phyloP scores from a whole-genome alignment of 768 basidiomycete genomes.

The Nidula microcarpa region DNA sequence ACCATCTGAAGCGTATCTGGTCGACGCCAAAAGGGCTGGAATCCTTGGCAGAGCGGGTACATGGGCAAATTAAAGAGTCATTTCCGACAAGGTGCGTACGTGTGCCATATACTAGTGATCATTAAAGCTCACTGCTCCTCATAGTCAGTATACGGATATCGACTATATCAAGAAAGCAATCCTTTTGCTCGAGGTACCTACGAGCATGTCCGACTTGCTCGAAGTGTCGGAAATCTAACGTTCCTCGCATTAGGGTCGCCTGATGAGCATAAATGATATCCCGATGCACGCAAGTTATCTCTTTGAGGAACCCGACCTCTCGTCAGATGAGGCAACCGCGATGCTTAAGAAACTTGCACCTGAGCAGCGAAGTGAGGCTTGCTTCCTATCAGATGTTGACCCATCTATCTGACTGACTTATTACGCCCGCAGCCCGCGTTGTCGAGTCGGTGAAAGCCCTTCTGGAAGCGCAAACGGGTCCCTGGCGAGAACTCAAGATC shows the following conservation, averaged over 20 bases:
- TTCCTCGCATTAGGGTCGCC: constrained; percentile 48
- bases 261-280: constrained; percentile 70
- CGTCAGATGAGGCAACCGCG: constrained; percentile 46
- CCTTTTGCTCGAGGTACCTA: constrained; percentile 50
- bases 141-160: constrained; percentile 44
- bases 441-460: constrained; percentile 24
- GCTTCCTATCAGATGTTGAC: background rate
- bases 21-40: constrained; percentile 46
- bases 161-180: constrained; percentile 67
- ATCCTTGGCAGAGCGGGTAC: constrained; percentile 52
- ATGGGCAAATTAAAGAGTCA: constrained; percentile 44
- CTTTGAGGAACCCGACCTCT: constrained; percentile 67
- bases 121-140: background rate
- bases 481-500: constrained; percentile 36
- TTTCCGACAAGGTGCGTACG: constrained; percentile 56
- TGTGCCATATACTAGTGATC: background rate
- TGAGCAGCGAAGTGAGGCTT: constrained; percentile 42
- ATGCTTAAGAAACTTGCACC: constrained; percentile 44
- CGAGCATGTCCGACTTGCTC: background rate
- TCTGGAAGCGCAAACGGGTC: constrained; percentile 23
- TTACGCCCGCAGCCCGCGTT: constrained; percentile 20
- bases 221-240: background rate
- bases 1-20: constrained; percentile 64
- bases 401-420: constrained; percentile 1
- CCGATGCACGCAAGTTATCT: constrained; percentile 69